Evolutionary conservation across 2,329 filamentous ascomycete genomes (phyloP).

Genomic region (Truncatella angustata): DNA sequence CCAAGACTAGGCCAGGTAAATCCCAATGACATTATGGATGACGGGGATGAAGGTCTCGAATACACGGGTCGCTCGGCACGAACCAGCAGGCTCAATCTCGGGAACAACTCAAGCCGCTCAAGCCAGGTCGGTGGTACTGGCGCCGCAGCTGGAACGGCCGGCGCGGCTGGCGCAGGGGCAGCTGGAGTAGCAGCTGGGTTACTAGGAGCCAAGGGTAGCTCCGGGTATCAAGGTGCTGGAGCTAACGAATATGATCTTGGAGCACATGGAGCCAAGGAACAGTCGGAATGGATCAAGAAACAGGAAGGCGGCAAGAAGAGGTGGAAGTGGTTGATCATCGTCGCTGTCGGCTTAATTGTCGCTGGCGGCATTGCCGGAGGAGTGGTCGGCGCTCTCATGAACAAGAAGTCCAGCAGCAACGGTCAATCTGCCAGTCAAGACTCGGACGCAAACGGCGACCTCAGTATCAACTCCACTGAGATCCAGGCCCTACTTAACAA

Average conservation of each 20-base stretch:
- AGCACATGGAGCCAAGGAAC: conserved; percentile 54
- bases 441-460: conserved; percentile 61
- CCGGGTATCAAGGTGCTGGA: conserved; percentile 30
- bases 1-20: conserved; percentile 62
- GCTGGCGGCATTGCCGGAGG: conserved; percentile 73
- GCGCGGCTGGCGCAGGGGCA: too few relatives aligned
- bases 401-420: conserved; percentile 40
- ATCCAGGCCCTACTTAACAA: conserved; percentile 84
- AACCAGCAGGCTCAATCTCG: conserved; percentile 59
- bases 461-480: conserved; percentile 71
- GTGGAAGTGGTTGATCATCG: conserved; percentile 67
- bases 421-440: conserved; percentile 60
- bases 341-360: conserved; percentile 62
- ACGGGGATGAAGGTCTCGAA: conserved; percentile 80
- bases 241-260: conserved; percentile 33
- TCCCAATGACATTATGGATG: conserved; percentile 78
- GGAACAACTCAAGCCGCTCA: too few relatives aligned
- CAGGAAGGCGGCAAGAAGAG: conserved; percentile 62
- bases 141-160: too few relatives aligned
- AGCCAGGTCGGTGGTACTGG: too few relatives aligned
- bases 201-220: conserved; percentile 39
- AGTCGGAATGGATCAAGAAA: conserved; percentile 58
- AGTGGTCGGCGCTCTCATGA: conserved; percentile 47
- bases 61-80: conserved; percentile 46
- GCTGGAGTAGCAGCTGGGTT: conserved; percentile 38